Conservation (phyloP, 164 flowering plant genomes). For the Chimonanthus salicifolius region DNA sequence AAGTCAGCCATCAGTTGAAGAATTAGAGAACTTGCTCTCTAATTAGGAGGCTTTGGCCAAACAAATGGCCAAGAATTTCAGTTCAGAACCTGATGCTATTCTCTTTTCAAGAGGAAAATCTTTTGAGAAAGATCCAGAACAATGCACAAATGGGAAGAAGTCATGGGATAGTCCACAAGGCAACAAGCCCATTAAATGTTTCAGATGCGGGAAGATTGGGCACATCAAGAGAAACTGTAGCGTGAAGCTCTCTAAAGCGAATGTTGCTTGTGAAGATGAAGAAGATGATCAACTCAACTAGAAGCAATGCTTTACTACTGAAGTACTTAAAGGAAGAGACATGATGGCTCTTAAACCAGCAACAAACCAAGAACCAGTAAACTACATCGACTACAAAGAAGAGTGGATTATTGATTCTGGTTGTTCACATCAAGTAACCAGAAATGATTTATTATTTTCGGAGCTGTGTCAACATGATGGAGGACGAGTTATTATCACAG, state of each 20-base stretch:
- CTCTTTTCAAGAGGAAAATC: neutral
- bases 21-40: conserved; percentile 5
- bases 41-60: neutral
- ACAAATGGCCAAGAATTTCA: neutral
- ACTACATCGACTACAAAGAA: neutral
- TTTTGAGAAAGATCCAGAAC: neutral
- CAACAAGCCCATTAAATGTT: neutral
- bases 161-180: neutral
- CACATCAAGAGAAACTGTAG: neutral
- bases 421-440: conserved; percentile 1
- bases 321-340: too few species aligned
- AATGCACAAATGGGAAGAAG: neutral
- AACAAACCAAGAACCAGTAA: neutral
- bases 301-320: neutral
- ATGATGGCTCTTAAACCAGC: too few species aligned
- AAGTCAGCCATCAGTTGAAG: neutral
- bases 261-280: neutral
- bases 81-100: neutral
- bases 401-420: conserved; percentile 1
- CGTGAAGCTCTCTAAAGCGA: neutral
- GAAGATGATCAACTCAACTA: neutral
- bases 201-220: conserved; percentile 2
- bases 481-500: neutral
- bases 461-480: neutral
- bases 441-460: neutral